Evolutionary conservation across 2,329 filamentous ascomycete genomes (phyloP).

Genomic region (Calonectria pauciramosa): DNA sequence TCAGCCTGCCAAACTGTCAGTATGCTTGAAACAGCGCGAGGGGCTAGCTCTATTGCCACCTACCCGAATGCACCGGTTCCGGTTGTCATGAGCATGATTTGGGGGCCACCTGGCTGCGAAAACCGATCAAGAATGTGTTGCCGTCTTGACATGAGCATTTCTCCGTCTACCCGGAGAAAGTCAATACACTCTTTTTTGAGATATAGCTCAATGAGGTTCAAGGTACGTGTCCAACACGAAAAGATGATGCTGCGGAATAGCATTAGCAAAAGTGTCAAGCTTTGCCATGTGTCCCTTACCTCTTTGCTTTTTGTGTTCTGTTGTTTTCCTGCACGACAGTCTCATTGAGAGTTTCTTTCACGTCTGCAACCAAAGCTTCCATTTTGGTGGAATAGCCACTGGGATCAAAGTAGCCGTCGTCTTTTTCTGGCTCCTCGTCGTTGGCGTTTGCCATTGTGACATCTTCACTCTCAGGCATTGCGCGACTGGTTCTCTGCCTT

Average conservation of each 20-base stretch:
- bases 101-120: slow-evolving; percentile 34
- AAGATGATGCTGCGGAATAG: slow-evolving; percentile 56
- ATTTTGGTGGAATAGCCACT: slow-evolving; percentile 52
- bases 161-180: slow-evolving; percentile 60
- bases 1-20: slow-evolving; percentile 50
- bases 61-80: slow-evolving; percentile 66
- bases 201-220: slow-evolving; percentile 53
- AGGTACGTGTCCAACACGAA: slow-evolving; percentile 60
- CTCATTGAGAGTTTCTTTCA: slow-evolving; percentile 32
- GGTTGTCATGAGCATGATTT: slow-evolving; percentile 65
- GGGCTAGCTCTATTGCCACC: not conserved
- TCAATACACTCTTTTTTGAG: slow-evolving; percentile 45
- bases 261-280: not conserved
- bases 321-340: not conserved
- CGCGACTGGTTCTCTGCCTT: not conserved
- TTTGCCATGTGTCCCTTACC: not conserved
- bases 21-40: fast-evolving
- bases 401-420: slow-evolving; percentile 43
- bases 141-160: slow-evolving; percentile 51
- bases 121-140: slow-evolving; percentile 57
- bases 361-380: slow-evolving; percentile 47
- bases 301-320: not conserved
- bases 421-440: slow-evolving; percentile 30
- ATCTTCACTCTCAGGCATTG: not conserved
- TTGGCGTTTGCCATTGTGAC: not conserved